Base-by-base conservation (phyloP, 768 basidiomycete species). In the Boletus fagicola region DNA sequence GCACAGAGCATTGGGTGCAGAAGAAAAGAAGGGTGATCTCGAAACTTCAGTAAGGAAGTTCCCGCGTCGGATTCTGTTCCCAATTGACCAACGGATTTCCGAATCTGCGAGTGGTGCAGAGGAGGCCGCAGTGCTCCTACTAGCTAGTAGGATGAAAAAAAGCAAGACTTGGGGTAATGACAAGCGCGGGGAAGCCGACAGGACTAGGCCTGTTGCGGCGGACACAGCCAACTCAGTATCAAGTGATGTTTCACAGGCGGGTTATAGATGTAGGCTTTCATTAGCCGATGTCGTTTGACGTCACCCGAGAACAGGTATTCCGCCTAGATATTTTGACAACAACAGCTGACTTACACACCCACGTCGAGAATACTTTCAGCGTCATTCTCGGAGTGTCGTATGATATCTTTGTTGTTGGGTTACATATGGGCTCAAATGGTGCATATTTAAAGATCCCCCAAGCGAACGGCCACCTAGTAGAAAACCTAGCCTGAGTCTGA, bases 1-100 rank as follows among this genome's bases (percentile, higher is more conserved):
- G 57, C 43, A 55, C 39, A 61, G 62, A 51, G 28, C 67, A 69
- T 68, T 28, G 57, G 59, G n/a, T 31, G 31, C 43, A 46, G 33
- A 53, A 51, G 56, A 49, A 56, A 42, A 49, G 38, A 50, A 55
- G 39, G 15, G 24, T 6, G 31, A 49, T 51, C 53, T 20, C 40
- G 38, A 43, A 40, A 48, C 47, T 47, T 31, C 35, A 26, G 46
- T 33, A 26, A 39, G 58, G 51, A 35, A 54, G 30, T 44, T 55
- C 31, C 43, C 36, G 35, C 43, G 24, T 47, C 45, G 36, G 52
- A 44, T 5, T n/a, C 22, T 47, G 13, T 52, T 52, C 28, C 40
- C 9, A 31, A 45, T 42, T 40, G 50, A 28, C 45, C 30, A 48
- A 35, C 3, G 43, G 53, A 46, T 31, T 63, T 49, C 55, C 52